Conservation (phyloP, 2,329 filamentous ascomycete genomes). For the Polytolypa hystricis region DNA sequence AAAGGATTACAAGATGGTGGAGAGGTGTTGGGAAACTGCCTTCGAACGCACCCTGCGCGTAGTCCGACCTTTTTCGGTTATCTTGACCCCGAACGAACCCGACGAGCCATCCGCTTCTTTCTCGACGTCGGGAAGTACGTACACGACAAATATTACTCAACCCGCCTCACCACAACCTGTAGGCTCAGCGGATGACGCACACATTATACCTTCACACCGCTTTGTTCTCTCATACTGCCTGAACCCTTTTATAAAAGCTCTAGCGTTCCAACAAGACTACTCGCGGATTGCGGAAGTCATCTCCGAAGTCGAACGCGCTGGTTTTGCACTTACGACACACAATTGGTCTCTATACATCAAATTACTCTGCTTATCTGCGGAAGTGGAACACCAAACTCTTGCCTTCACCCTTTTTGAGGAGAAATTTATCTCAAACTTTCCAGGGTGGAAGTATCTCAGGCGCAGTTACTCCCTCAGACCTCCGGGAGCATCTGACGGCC, state of each 20-base stretch:
- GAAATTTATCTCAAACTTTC: constrained; percentile 67
- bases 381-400: constrained; percentile 40
- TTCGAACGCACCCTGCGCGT: constrained; percentile 42
- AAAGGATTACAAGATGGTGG: constrained; percentile 48
- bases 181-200: no score
- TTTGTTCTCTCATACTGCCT: constrained; percentile 41
- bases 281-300: constrained; percentile 42
- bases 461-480: constrained; percentile 24
- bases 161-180: no score
- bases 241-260: constrained; percentile 41
- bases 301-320: constrained; percentile 46
- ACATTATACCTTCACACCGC: constrained; percentile 31
- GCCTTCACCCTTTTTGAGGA: constrained; percentile 68
- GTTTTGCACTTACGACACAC: constrained; percentile 62
- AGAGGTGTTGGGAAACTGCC: constrained; percentile 55
- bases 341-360: constrained; percentile 76
- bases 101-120: no score
- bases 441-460: constrained; percentile 51
- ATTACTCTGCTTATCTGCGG: constrained; percentile 49
- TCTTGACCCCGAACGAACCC: background rate
- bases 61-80: constrained; percentile 18
- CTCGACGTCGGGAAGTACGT: no score
- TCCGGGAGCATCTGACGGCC: constrained; percentile 17
- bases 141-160: no score
- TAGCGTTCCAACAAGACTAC: constrained; percentile 44